phyloP scores from a whole-genome alignment of 2,329 filamentous ascomycete genomes.

The Colletotrichum melonis region DNA sequence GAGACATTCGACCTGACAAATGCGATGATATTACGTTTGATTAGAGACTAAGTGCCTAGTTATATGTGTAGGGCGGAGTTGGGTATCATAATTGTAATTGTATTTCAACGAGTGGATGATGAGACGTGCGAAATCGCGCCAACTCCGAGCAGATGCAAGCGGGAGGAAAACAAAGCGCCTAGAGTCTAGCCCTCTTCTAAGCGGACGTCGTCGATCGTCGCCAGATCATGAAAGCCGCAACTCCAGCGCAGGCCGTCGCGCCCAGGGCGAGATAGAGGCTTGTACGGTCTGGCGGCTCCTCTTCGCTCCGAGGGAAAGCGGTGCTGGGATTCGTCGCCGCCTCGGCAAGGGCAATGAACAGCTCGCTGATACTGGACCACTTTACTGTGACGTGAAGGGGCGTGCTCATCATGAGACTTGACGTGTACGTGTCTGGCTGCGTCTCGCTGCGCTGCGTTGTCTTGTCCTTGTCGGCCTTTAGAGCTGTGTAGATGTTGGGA shows the following conservation, averaged over 20 bases:
- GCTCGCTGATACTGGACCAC: conserved; percentile 92
- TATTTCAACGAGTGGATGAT: conserved; percentile 15
- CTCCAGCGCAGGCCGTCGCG: conserved; percentile 73
- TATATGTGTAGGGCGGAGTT: conserved; percentile 32
- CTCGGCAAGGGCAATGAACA: conserved; percentile 93
- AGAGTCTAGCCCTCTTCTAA: conserved; percentile 33
- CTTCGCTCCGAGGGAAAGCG: conserved; percentile 89
- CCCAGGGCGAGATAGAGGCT: conserved; percentile 87
- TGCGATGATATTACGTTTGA: conserved; percentile 16
- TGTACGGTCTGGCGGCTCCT: conserved; percentile 85
- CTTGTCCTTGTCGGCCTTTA: conserved; percentile 96
- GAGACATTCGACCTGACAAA: not conserved
- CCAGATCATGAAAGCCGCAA: conserved; percentile 76
- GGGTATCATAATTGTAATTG: conserved; percentile 35
- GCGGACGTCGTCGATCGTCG: conserved; percentile 64
- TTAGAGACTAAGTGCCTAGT: conserved; percentile 21
- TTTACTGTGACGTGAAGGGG: conserved; percentile 95
- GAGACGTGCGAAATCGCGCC: conserved; percentile 17
- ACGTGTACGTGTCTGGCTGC: conserved; percentile 93
- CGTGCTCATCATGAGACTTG: conserved; percentile 85
- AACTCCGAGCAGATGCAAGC: conserved; percentile 29
- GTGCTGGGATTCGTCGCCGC: conserved; percentile 89
- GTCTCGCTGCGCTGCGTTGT: conserved; percentile 93
- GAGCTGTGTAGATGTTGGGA: conserved; percentile 89
- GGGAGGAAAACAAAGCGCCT: not conserved